Evolutionary conservation across 2,329 filamentous ascomycete genomes (phyloP).

Genomic region (Tolypocladium guangdongense): DNA sequence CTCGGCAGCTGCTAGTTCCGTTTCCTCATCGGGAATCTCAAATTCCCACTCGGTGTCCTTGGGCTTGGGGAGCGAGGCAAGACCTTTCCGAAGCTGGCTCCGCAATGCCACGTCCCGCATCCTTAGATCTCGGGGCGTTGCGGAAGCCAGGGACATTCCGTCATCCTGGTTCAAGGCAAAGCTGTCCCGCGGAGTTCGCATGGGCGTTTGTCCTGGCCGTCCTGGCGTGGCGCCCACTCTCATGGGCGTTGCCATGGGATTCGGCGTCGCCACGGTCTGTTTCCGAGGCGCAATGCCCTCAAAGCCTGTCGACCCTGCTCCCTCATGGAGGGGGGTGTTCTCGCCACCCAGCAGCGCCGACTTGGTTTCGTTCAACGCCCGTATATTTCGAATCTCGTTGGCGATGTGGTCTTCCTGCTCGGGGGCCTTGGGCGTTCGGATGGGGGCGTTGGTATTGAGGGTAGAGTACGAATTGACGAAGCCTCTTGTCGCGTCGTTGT

Average conservation of each 20-base stretch:
- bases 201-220: conserved; percentile 66
- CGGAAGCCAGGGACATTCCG: conserved; percentile 55
- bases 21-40: conserved; percentile 74
- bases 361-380: conserved; percentile 83
- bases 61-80: conserved; percentile 81
- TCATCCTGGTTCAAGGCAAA: conserved; percentile 72
- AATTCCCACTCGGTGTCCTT: conserved; percentile 93
- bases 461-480: conserved; percentile 79
- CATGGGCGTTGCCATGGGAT: conserved; percentile 86
- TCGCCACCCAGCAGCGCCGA: conserved; percentile 90
- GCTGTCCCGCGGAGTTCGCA: conserved; percentile 80
- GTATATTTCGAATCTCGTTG: conserved; percentile 92
- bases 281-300: conserved; percentile 72
- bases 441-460: conserved; percentile 72
- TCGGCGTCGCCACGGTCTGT: conserved; percentile 80
- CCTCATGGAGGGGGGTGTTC: conserved; percentile 80
- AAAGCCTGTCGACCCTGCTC: conserved; percentile 73
- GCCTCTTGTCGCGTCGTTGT: conserved; percentile 76
- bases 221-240: conserved; percentile 59
- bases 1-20: conserved; percentile 39
- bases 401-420: conserved; percentile 92
- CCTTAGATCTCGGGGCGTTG: conserved; percentile 67
- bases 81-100: conserved; percentile 56
- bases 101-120: conserved; percentile 59
- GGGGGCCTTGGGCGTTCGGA: conserved; percentile 82